phyloP scores from a whole-genome alignment of 352 stramenopile genomes.

The Pythium sukuiense region DNA sequence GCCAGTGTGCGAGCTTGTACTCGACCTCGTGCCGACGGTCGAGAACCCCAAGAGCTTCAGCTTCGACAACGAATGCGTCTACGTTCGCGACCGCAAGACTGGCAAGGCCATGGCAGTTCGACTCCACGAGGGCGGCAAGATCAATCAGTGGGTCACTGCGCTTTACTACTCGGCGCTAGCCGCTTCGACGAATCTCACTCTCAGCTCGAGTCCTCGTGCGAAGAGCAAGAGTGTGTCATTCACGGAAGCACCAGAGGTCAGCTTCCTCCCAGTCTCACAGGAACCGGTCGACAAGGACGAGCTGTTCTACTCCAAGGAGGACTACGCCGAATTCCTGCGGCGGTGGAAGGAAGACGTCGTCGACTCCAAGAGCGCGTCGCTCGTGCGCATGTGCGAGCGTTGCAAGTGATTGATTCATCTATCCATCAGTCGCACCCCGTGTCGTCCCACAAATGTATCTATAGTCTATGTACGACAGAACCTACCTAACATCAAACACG shows the following conservation, averaged over 20 bases:
- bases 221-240: slow-evolving; percentile 34
- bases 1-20: slow-evolving; percentile 26
- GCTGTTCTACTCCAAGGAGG: slow-evolving; percentile 34
- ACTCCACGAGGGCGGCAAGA: slow-evolving; percentile 29
- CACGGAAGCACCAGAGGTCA: slow-evolving; percentile 27
- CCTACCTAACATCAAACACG: slow-evolving; percentile 3
- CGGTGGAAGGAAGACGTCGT: slow-evolving; percentile 30
- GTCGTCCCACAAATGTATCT: slow-evolving; percentile 17
- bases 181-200: slow-evolving; percentile 3
- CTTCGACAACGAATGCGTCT: slow-evolving; percentile 33
- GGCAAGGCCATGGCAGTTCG: slow-evolving; percentile 26
- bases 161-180: slow-evolving; percentile 31
- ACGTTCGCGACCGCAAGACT: slow-evolving; percentile 23
- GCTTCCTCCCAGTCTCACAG: slow-evolving; percentile 22
- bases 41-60: slow-evolving; percentile 28
- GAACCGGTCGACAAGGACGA: slow-evolving; percentile 30
- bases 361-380: slow-evolving; percentile 20
- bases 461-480: slow-evolving; percentile 14
- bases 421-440: background rate
- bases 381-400: slow-evolving; percentile 27
- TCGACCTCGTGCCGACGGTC: slow-evolving; percentile 23
- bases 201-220: slow-evolving; percentile 7
- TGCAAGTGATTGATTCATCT: slow-evolving; percentile 22
- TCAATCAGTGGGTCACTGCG: slow-evolving; percentile 35
- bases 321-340: slow-evolving; percentile 32